Evolutionary conservation across 108 stramenopile species (phyloP), one percentile per base, ranked within the genome.

Genomic region (Pseudonitzschia delicatissima): DNA sequence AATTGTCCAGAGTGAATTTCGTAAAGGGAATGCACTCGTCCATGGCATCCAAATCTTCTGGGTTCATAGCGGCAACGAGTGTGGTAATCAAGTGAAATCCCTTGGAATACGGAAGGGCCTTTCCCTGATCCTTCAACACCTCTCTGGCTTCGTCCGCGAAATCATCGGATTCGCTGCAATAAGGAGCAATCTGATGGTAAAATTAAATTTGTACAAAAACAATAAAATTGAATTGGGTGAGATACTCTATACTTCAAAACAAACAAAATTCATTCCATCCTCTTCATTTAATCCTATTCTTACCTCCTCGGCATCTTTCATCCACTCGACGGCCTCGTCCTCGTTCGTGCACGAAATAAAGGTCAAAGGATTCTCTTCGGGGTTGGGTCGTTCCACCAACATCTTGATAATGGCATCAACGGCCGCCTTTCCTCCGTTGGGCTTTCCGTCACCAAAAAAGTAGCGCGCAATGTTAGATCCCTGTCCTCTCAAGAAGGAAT

Each of bases 31-130:
- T 73, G 2, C 48, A 71, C 32, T 82, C 81, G 64, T 82, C 77
- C 81, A 82, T 78, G 59, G 81, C 81, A 76, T 82, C 81, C 70
- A 82, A 76, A 59, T 82, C 81, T 18, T 78, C 74, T 0, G 81
- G 81, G 49, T 78, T 78, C 50, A 75, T 67, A 23, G 81, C 81
- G 4, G 81, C 81, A 0, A 76, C 81, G 31, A 82, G 52, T 37
- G 47, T 52, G 26, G 64, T 58, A 37, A 82, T 70, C n/a, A 82
- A 42, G 44, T 78, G 74, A 53, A 82, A 82, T 32, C 81, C 81
- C 49, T 60, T 68, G 42, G 74, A 67, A 29, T 71, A 82, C 0
- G 81, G 81, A 33, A 82, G 53, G 23, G 81, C 81, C 12, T 28
- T 67, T 20, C 81, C 81, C 60, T 82, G 81, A 71, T 82, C 81